A percentile compares a stretch with the other conserved stretches of the same genome.
Evolutionary conservation across 202 grass and related monocot genomes (phyloP).

Genomic region (Elaeis oleifera): DNA sequence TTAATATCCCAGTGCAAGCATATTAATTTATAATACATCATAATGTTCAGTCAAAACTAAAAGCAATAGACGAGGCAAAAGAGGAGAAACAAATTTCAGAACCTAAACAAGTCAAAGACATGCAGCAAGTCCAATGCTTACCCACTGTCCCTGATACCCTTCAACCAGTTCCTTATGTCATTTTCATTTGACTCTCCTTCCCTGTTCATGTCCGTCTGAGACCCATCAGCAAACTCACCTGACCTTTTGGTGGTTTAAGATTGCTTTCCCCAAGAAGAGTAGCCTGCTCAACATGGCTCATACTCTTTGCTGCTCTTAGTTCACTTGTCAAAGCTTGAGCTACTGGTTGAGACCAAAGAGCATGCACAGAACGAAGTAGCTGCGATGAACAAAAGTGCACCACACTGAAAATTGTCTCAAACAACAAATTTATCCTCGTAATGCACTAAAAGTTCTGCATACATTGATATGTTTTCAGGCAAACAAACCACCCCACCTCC

Average conservation of each 20-base stretch:
- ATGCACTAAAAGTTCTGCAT: neutral
- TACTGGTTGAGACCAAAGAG: conserved; percentile 67
- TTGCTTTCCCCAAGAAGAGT: conserved; percentile 80
- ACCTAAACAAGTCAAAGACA: neutral
- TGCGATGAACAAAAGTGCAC: conserved; percentile 29
- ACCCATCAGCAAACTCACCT: conserved; percentile 55
- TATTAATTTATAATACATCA: too few species aligned
- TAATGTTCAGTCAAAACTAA: too few species aligned
- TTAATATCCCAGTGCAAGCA: too few species aligned
- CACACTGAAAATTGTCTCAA: neutral
- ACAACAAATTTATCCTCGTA: neutral
- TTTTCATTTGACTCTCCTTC: conserved; percentile 89
- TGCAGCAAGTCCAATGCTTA: conserved; percentile 22
- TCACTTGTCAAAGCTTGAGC: conserved; percentile 50
- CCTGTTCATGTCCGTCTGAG: conserved; percentile 43
- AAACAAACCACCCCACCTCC: too few species aligned
- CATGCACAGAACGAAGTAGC: conserved; percentile 77
- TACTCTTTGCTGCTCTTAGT: conserved; percentile 75
- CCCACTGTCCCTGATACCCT: conserved; percentile 91
- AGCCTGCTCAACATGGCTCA: conserved; percentile 71
- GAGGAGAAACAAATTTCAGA: neutral
- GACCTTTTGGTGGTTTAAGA: conserved; percentile 47
- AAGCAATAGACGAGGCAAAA: neutral
- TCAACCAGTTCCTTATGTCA: conserved; percentile 88
- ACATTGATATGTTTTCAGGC: too few species aligned